Base-by-base conservation (phyloP, 345 rosid species). In the Salix udensis region DNA sequence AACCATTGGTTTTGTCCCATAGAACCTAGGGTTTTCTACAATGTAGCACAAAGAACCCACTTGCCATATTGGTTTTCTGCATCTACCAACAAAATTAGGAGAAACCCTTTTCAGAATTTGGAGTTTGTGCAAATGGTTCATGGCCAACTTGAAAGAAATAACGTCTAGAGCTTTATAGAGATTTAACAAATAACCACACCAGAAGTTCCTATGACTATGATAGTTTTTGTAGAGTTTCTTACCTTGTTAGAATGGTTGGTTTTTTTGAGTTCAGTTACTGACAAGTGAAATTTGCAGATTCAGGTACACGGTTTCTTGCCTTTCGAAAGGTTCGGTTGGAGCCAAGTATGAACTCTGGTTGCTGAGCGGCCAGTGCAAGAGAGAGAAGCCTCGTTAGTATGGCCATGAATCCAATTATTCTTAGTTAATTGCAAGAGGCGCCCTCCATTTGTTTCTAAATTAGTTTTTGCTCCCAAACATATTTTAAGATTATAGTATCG, bases 51-150 rank as follows among this genome's bases (percentile, higher is more conserved):
- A 80, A 24, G 79, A 74, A 66, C 79, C 78, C 60, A 44, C 48
- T 34, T 60, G 78, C 36, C 79, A 67, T 74, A 70, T 66, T 67
- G 53, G 82, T 76, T 74, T 8, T 65, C 83, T 82, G 31, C 44
- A 79, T 83, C 65, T 80, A 72, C 78, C 79, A 46, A 70, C 50
- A 65, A 76, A 77, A 70, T 67, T 64, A 12, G 85, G 80, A 44
- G 82, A 84, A 15, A 83, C 85, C 86, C 92, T 87, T 66, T 78
- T 88, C 80, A 83, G 82, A 76, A 88, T 74, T 76, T 80, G 72
- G 83, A 82, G 85, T 71, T 82, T 89, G 66, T 67, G 79, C 73
- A 70, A 71, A 46, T 64, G 75, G 82, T 58, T 80, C 94, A 90
- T 87, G 79, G 77, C 44, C 21, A 74, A 3, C 11, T 48, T 23